These are phyloP conservation scores for Lactarius quietus DNA, from an alignment of 768 basidiomycete genomes.

Conservation along the genomic window DNA sequence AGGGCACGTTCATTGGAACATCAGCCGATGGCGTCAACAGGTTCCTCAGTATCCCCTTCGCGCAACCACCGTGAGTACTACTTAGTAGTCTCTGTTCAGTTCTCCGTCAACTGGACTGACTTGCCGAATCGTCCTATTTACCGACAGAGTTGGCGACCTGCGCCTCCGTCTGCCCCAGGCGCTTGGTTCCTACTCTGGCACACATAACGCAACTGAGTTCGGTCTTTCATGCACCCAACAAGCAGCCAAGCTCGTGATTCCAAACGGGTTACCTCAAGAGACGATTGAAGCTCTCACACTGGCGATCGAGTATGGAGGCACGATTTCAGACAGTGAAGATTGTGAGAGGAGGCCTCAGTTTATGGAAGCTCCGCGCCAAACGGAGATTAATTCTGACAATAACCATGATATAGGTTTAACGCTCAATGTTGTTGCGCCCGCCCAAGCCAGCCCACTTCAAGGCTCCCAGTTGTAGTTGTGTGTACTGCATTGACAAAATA, in stretches of 20 bases:
- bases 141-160: slow-evolving; percentile 32
- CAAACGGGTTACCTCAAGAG: slow-evolving; percentile 1
- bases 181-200: slow-evolving; percentile 17
- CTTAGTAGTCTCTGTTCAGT: neutral
- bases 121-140: neutral
- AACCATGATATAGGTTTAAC: slow-evolving; percentile 27
- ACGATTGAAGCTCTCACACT: slow-evolving; percentile 1
- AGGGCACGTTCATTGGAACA: slow-evolving; percentile 32
- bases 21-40: slow-evolving; percentile 28
- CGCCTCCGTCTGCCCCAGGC: slow-evolving; percentile 37
- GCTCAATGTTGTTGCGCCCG: slow-evolving; percentile 20
- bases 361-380: neutral
- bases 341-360: slow-evolving; percentile 19
- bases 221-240: slow-evolving; percentile 31
- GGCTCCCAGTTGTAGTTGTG: no score
- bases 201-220: slow-evolving; percentile 23
- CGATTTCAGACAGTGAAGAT: slow-evolving; percentile 19
- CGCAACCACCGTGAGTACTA: slow-evolving; percentile 37
- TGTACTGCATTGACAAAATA: no score
- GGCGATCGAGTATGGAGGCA: neutral
- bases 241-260: neutral
- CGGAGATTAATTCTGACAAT: neutral
- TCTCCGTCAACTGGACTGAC: neutral
- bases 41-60: slow-evolving; percentile 43
- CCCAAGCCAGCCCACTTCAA: no score